phyloP scores from a whole-genome alignment of 768 basidiomycete species.

The Boletus fagicola region DNA sequence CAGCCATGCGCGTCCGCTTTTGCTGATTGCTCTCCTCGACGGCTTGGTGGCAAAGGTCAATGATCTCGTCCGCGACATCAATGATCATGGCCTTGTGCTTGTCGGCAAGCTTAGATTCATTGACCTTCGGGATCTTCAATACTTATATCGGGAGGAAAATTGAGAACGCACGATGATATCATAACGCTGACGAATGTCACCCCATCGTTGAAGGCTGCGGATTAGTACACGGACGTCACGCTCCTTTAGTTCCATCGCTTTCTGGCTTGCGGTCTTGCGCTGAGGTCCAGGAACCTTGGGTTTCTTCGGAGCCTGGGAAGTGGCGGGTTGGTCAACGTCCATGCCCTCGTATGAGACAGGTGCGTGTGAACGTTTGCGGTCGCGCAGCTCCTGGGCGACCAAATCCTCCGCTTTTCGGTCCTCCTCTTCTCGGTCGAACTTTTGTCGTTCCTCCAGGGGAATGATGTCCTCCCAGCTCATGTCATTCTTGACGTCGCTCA shows the following conservation, averaged over 20 bases:
- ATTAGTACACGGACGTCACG: constrained; percentile 95
- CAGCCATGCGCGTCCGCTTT: constrained; percentile 70
- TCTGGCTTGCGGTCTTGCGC: constrained; percentile 89
- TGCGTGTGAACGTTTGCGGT: constrained; percentile 82
- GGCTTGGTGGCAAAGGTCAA: constrained; percentile 78
- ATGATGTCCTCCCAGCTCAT: constrained; percentile 99
- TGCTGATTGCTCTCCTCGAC: constrained; percentile 82
- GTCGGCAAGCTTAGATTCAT: constrained; percentile 84
- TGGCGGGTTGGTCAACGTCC: constrained; percentile 76
- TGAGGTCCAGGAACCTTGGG: constrained; percentile 68
- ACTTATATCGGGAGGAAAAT: neutral
- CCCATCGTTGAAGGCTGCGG: constrained; percentile 95
- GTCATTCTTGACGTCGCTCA: constrained; percentile 98
- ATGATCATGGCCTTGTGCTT: constrained; percentile 94
- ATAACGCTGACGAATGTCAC: constrained; percentile 92
- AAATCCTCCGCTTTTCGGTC: constrained; percentile 71
- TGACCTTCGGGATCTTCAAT: constrained; percentile 52
- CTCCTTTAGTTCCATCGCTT: constrained; percentile 95
- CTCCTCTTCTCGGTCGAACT: constrained; percentile 79
- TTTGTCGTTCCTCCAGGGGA: constrained; percentile 85
- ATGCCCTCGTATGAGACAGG: constrained; percentile 90
- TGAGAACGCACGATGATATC: constrained; percentile 77
- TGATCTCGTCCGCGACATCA: constrained; percentile 89
- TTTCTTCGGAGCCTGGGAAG: constrained; percentile 67
- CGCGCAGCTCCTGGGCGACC: constrained; percentile 63